A percentile compares a stretch with the other conserved stretches of the same genome.
Evolutionary conservation across 768 basidiomycete species (phyloP).

Genomic region (Lactifluus piperatus): DNA sequence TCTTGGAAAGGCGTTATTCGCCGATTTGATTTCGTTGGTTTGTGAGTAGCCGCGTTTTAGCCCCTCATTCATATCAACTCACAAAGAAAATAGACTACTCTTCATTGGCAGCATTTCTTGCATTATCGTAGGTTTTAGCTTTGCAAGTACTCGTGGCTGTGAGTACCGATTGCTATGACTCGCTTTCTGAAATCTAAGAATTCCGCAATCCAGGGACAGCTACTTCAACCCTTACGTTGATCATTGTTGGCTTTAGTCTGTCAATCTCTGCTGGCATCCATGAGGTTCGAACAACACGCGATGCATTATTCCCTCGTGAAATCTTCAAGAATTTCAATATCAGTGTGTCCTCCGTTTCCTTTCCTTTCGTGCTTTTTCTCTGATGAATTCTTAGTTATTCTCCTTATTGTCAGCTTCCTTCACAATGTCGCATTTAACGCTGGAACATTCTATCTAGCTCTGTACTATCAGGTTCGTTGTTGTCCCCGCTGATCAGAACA

Average conservation of each 20-base stretch:
- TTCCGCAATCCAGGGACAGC: conserved; percentile 44
- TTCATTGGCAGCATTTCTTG: conserved; percentile 70
- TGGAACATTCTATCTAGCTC: conserved; percentile 78
- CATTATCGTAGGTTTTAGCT: conserved; percentile 74
- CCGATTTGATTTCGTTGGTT: conserved; percentile 68
- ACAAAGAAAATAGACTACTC: conserved; percentile 39
- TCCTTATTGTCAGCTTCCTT: conserved; percentile 63
- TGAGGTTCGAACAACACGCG: conserved; percentile 56
- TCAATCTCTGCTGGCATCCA: conserved; percentile 56
- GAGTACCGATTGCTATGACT: conserved; percentile 26
- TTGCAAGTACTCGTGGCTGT: conserved; percentile 64
- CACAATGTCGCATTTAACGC: conserved; percentile 80
- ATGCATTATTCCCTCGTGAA: conserved; percentile 61
- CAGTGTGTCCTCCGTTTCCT: conserved; percentile 32
- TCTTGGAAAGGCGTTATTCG: conserved; percentile 48
- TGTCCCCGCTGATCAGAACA: neutral
- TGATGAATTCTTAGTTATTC: conserved; percentile 39
- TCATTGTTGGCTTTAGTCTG: conserved; percentile 45
- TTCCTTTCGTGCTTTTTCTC: neutral
- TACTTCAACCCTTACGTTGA: conserved; percentile 50
- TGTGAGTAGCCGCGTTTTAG: conserved; percentile 42
- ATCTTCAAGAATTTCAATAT: conserved; percentile 53
- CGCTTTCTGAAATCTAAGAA: neutral
- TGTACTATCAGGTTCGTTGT: conserved; percentile 65
- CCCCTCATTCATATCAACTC: conserved; percentile 16